phyloP scores from a whole-genome alignment of 2,329 filamentous ascomycete species.

The Juglanconis sp. region DNA sequence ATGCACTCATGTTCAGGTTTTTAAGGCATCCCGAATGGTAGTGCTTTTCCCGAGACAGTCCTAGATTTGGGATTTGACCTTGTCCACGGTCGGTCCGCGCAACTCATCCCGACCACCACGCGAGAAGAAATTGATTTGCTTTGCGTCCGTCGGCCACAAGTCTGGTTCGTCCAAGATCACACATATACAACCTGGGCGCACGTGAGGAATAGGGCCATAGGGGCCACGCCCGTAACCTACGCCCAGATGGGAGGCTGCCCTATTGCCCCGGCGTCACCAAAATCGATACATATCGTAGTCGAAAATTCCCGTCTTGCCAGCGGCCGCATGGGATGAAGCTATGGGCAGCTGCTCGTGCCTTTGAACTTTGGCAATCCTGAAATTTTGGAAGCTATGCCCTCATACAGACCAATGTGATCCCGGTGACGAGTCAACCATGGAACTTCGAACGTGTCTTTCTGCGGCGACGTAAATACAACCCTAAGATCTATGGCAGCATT shows the following conservation, averaged over 20 bases:
- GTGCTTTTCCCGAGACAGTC: background rate
- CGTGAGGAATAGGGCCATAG: background rate
- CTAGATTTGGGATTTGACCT: background rate
- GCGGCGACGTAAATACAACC: background rate
- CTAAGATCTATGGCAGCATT: slow-evolving; percentile 4
- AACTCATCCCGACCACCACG: background rate
- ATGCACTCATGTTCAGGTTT: background rate
- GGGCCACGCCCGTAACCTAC: no score
- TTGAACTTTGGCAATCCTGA: background rate
- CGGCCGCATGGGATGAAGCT: background rate
- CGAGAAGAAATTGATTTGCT: no score
- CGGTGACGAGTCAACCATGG: background rate
- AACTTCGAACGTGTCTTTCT: background rate
- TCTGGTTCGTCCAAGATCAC: background rate
- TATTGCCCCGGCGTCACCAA: no score
- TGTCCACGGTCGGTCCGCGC: background rate
- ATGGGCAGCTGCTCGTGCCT: background rate
- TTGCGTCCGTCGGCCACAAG: background rate
- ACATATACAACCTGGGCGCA: background rate
- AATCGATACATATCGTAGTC: no score
- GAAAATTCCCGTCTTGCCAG: no score
- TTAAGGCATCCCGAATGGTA: background rate
- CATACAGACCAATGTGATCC: background rate
- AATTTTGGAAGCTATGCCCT: background rate
- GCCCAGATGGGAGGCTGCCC: no score